These are phyloP conservation scores for Barbarea vulgaris DNA, from an alignment of 345 rosid genomes.

Conservation along the genomic window DNA sequence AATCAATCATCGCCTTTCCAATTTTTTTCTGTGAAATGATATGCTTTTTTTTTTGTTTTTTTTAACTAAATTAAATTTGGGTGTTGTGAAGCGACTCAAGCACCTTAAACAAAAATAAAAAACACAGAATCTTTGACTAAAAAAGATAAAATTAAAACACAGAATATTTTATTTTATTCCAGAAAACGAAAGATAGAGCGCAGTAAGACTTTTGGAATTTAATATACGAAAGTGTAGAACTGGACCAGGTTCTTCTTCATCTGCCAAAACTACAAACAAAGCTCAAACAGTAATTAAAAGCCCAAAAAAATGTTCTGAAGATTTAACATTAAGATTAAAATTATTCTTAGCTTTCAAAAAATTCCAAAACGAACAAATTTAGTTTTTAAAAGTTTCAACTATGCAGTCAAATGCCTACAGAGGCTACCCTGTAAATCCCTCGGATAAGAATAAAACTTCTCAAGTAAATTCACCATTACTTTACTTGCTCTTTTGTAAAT, in stretches of 20 bases:
- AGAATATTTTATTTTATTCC: conserved; percentile 25
- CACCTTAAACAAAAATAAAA: not conserved
- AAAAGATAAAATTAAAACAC: not conserved
- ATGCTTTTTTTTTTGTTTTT: not conserved
- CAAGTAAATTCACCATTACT: too few species aligned
- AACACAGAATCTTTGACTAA: conserved; percentile 2
- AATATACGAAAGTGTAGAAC: not conserved
- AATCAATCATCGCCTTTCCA: conserved; percentile 4
- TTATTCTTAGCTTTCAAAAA: too few species aligned
- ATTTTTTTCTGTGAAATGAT: not conserved
- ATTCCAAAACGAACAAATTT: too few species aligned
- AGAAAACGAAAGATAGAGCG: conserved; percentile 15
- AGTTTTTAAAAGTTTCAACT: too few species aligned
- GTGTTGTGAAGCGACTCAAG: conserved; percentile 4
- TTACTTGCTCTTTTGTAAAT: too few species aligned
- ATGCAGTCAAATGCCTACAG: too few species aligned
- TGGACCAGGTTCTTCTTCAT: conserved; percentile 6
- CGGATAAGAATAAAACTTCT: too few species aligned
- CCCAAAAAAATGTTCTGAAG: too few species aligned
- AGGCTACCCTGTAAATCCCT: too few species aligned
- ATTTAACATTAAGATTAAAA: too few species aligned
- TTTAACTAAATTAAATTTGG: not conserved
- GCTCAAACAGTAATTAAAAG: not conserved
- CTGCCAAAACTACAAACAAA: conserved; percentile 2
- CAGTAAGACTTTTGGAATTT: conserved; percentile 8